Evolutionary conservation across 352 stramenopile species (phyloP), one percentile per base, ranked within the genome.

Genomic region (Phytophthora lateralis): DNA sequence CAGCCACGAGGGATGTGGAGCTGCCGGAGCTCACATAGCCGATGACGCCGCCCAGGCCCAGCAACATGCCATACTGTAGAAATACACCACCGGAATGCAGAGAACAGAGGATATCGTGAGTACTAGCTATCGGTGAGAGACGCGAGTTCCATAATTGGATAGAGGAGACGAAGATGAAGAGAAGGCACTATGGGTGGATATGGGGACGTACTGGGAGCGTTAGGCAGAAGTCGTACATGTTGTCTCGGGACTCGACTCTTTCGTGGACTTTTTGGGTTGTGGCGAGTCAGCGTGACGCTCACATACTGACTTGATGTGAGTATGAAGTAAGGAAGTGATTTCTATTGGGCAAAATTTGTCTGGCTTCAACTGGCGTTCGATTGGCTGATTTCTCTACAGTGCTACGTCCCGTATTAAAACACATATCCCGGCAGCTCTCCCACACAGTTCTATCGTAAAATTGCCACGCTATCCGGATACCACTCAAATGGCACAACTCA

Each of bases 151-250:
- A 58, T 46, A 9, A 6, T 15, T 45, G 18, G 26, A 54, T 54
- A 75, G 41, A 68, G 11, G 0, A 47, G 30, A 43, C 15, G 26
- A 8, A 62, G 5, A 8, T 11, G 15, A 17, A 53, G 37, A 49
- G 26, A 44, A 56, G n/a, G 17, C 15, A 6, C n/a, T 14, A 20
- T 4, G 2, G 45, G 8, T 20, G 18, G 6, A 0, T 0, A 0
- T 17, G 32, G 20, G n/a, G 48, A 80, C 82, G 65, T 82, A 95
- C 85, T 44, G 85, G 85, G 58, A 95, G 76, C 57, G 85, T 95
- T 48, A 95, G 74, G 75, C 85, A 95, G 61, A 95, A 95, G 80
- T 95, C 85, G 72, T 95, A 93, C 85, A 95, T 92, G 41, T 11
- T 44, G 53, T n/a, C 11, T 42, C 37, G 17, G 6, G 26, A 24